Base-by-base conservation (phyloP, 306 rosid species). In the Casuarina cunninghamiana region DNA sequence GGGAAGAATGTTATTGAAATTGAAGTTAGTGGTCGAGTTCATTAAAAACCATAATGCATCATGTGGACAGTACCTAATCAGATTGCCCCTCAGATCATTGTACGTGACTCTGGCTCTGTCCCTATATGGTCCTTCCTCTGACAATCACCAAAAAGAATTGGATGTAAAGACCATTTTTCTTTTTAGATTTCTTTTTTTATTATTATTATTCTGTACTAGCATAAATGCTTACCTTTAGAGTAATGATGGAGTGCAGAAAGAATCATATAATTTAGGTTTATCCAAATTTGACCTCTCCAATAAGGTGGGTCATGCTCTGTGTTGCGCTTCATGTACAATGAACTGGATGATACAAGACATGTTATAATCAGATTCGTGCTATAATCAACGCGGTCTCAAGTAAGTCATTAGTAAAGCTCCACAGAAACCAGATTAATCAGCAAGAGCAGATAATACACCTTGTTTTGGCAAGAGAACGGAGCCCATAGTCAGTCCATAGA, bases 281-380 rank as follows among this genome's bases (percentile, higher is more conserved):
- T 92, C 98, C 99, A 95, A 83, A 95, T 77, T 19, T 96, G 82
- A 77, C 99, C 97, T 80, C 97, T 93, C 99, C 97, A 95, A 77
- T 93, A 95, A 0, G 97, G 99, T n/a, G 91, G 77, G n/a, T 91
- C 99, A 35, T 93, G 97, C 87, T 95, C 96, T 42, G 99, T 89
- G 83, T 95, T 95, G 81, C 75, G 80, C 81, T 93, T 95, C 97
- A 95, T 93, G 91, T 95, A 91, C 81, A 93, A 8, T 53, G 97
- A 88, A 85, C 97, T 93, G 83, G 10, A 38, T 2, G 61, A 69
- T 37, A 71, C 43, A 66, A 15, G 19, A 66, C 45, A 21, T 2
- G 26, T 17, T 49, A 12, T 48, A 54, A 73, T 46, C 60, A 63
- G 15, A 35, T 65, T 58, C 43, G 46, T 60, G 76, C 73, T 21